These are phyloP conservation scores for Pseudonectria foliicola DNA, from an alignment of 2,329 filamentous ascomycete genomes.

Conservation along the genomic window DNA sequence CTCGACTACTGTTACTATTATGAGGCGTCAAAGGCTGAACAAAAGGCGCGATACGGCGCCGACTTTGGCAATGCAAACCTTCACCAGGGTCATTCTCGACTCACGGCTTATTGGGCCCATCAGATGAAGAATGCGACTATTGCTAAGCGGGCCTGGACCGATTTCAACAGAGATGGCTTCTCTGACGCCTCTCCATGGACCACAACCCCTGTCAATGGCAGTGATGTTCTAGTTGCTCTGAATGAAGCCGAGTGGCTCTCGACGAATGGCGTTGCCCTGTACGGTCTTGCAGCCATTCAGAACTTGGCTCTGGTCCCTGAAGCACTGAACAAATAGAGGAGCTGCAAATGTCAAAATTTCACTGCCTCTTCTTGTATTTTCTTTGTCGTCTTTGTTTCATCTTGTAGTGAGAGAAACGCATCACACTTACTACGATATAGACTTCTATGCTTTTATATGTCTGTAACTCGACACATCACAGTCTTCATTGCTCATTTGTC, in stretches of 20 bases:
- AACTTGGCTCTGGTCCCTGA: constrained; percentile 36
- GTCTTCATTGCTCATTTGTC: too few relatives aligned
- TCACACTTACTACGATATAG: too few relatives aligned
- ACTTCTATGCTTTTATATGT: too few relatives aligned
- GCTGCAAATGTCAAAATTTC: too few relatives aligned
- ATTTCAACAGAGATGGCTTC: constrained; percentile 44
- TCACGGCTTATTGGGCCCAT: constrained; percentile 47
- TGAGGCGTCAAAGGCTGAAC: constrained; percentile 40
- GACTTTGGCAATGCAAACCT: constrained; percentile 41
- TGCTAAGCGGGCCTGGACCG: constrained; percentile 45
- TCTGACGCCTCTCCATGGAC: constrained; percentile 29
- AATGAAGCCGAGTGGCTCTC: constrained; percentile 51
- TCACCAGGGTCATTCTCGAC: constrained; percentile 49
- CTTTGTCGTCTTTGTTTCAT: too few relatives aligned
- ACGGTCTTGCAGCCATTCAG: constrained; percentile 50
- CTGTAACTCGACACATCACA: too few relatives aligned
- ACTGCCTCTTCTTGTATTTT: too few relatives aligned
- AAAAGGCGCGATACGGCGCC: constrained; percentile 44
- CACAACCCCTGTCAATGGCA: constrained; percentile 33
- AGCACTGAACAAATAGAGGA: constrained; percentile 2
- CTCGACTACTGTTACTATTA: constrained; percentile 56
- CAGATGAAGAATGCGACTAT: constrained; percentile 38
- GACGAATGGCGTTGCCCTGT: constrained; percentile 50
- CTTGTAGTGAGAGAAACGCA: too few relatives aligned
- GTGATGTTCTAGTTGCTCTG: constrained; percentile 37